Conservation (phyloP, 495 filamentous ascomycete species). For the Aspergillus steynii region DNA sequence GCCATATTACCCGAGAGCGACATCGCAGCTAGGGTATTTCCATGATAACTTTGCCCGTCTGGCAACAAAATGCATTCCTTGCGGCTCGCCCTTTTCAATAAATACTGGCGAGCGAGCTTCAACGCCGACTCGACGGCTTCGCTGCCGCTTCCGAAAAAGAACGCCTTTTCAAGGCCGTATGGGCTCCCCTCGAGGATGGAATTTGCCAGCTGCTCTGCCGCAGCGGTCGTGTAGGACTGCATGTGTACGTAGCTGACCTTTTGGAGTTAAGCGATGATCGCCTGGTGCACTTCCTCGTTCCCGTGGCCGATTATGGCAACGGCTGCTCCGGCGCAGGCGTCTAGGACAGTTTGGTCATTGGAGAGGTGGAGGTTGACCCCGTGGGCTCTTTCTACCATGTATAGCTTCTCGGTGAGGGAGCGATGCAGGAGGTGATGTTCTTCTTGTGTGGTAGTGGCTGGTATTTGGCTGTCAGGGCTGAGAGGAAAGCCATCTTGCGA, state of each 20-base stretch:
- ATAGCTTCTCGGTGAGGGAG: not conserved
- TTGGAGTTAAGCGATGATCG: constrained; percentile 37
- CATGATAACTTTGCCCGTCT: constrained; percentile 52
- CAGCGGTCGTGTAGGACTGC: constrained; percentile 34
- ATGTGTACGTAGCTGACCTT: constrained; percentile 41
- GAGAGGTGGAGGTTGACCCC: not conserved
- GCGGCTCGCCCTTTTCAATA: constrained; percentile 24
- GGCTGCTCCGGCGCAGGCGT: constrained; percentile 28
- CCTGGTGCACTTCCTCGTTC: constrained; percentile 30
- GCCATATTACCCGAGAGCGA: too few species aligned
- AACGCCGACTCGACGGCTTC: constrained; percentile 61
- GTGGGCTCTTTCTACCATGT: not conserved
- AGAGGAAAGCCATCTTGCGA: not conserved
- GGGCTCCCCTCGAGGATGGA: constrained; percentile 28
- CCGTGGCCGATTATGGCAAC: constrained; percentile 34
- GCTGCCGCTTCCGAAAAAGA: constrained; percentile 33
- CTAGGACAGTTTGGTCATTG: not conserved
- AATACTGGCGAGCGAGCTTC: constrained; percentile 49
- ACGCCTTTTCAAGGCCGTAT: constrained; percentile 14
- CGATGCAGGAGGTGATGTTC: constrained; percentile 1
- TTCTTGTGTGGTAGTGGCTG: not conserved
- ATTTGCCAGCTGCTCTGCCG: constrained; percentile 29
- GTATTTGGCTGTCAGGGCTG: not conserved
- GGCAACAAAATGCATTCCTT: constrained; percentile 53
- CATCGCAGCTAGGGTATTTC: constrained; percentile 22